Conservation (phyloP, 345 rosid genomes). For the Raphanus sativus region DNA sequence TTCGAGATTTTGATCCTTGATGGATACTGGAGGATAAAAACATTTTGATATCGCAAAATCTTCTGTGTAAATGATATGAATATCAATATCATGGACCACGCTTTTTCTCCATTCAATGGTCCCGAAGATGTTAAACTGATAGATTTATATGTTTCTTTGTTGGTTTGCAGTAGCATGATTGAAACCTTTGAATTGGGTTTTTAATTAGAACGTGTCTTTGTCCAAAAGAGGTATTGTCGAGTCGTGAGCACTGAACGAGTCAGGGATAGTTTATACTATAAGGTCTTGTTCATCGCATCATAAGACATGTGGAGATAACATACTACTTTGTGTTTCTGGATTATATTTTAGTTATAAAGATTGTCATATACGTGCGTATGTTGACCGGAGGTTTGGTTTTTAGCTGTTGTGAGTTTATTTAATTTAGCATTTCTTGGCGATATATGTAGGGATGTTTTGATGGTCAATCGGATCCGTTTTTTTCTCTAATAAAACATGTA, state of each 20-base stretch:
- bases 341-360: conserved; percentile 9
- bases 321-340: conserved; percentile 25
- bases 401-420: conserved; percentile 22
- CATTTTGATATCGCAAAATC: conserved; percentile 18
- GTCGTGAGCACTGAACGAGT: conserved; percentile 26
- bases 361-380: conserved; percentile 14
- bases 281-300: conserved; percentile 24
- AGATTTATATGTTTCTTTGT: conserved; percentile 37
- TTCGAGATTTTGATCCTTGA: conserved; percentile 31
- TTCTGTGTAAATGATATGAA: conserved; percentile 40
- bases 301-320: conserved; percentile 34
- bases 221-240: conserved; percentile 32
- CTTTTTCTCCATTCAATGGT: conserved; percentile 30
- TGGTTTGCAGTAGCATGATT: conserved; percentile 30
- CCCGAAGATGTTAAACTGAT: conserved; percentile 35
- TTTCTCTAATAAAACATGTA: neutral
- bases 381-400: conserved; percentile 29
- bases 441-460: conserved; percentile 2
- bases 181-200: conserved; percentile 36
- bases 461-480: neutral
- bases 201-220: conserved; percentile 26
- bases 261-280: conserved; percentile 24
- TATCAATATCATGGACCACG: conserved; percentile 39
- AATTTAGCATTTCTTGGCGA: conserved; percentile 11
- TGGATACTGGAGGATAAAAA: conserved; percentile 16